Percentiles rank a stretch among this genome's conserved stretches.
Conservation (phyloP, 129 eudicot genomes). For the Oenanthe sinensis region DNA sequence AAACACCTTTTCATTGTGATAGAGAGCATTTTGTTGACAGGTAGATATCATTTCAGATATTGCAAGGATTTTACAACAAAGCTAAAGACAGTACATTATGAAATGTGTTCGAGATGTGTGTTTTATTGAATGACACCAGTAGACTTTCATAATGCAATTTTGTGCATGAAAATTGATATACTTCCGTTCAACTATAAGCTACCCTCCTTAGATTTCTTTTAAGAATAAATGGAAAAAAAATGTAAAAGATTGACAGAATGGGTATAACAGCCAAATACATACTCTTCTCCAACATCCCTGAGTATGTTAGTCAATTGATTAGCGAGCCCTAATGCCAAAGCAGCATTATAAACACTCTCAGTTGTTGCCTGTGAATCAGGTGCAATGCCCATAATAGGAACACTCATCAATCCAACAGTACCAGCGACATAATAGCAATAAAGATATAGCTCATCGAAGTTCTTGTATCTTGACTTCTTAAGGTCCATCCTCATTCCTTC, state of each 20-base stretch:
- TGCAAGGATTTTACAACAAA: not conserved
- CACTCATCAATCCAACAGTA: conserved; percentile 98
- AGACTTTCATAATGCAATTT: not conserved
- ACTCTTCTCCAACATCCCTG: conserved; percentile 99
- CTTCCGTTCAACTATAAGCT: not conserved
- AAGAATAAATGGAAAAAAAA: not conserved
- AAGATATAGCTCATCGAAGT: conserved; percentile 85
- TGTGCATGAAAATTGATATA: not conserved
- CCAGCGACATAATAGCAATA: conserved; percentile 99
- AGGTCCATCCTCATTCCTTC: conserved; percentile 99
- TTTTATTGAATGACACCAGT: not conserved
- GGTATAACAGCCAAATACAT: conserved; percentile 18
- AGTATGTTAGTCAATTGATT: conserved; percentile 96
- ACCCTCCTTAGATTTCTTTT: not conserved
- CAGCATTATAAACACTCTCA: conserved; percentile 89
- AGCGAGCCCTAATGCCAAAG: conserved; percentile 82
- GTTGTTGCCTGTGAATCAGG: conserved; percentile 85
- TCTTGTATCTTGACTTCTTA: conserved; percentile 85
- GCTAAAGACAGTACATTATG: not conserved
- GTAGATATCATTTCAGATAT: not conserved
- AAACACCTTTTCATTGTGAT: not conserved
- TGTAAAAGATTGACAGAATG: not conserved
- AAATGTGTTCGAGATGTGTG: not conserved
- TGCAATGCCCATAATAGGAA: conserved; percentile 94
- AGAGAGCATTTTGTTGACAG: not conserved